Evolutionary conservation across 2,329 filamentous ascomycete species (phyloP).

Genomic region (Penicillium sclerotigenum): DNA sequence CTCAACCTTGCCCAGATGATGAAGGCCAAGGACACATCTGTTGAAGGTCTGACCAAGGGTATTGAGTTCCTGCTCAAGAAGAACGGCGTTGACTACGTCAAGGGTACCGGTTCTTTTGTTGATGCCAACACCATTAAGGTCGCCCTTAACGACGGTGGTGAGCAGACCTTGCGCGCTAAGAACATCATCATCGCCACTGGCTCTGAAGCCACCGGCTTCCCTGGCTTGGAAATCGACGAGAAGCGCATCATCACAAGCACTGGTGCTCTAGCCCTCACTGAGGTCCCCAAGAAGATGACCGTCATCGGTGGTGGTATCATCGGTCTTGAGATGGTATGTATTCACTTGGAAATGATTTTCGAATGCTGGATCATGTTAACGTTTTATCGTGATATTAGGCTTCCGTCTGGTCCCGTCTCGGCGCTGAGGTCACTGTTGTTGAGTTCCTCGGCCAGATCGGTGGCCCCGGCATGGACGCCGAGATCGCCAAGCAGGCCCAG

Average conservation of each 20-base stretch:
- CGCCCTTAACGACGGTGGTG: conserved; percentile 83
- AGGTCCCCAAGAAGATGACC: conserved; percentile 93
- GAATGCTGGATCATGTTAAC: conserved; percentile 4
- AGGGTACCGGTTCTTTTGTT: conserved; percentile 82
- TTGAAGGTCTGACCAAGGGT: conserved; percentile 86
- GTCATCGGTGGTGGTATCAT: conserved; percentile 99
- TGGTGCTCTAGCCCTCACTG: conserved; percentile 80
- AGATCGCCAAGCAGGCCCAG: conserved; percentile 86
- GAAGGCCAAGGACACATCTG: conserved; percentile 96
- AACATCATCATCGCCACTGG: conserved; percentile 98
- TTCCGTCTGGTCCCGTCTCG: conserved; percentile 94
- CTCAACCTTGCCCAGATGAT: conserved; percentile 94
- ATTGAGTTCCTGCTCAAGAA: conserved; percentile 99
- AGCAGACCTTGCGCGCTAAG: conserved; percentile 82
- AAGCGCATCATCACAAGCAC: conserved; percentile 97
- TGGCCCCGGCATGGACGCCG: conserved; percentile 93
- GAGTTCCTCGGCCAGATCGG: conserved; percentile 96
- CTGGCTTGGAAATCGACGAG: conserved; percentile 92
- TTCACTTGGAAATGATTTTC: neutral
- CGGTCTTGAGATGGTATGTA: conserved; percentile 84
- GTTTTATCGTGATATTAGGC: conserved; percentile 43
- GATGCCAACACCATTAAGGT: conserved; percentile 91
- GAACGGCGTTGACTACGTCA: conserved; percentile 97
- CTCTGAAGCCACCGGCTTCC: conserved; percentile 93
- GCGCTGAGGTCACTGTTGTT: conserved; percentile 91